Evolutionary conservation across 1,284 basidiomycete genomes (phyloP), one percentile per base, ranked within the genome.

Genomic region (Papiliotrema flavescens): DNA sequence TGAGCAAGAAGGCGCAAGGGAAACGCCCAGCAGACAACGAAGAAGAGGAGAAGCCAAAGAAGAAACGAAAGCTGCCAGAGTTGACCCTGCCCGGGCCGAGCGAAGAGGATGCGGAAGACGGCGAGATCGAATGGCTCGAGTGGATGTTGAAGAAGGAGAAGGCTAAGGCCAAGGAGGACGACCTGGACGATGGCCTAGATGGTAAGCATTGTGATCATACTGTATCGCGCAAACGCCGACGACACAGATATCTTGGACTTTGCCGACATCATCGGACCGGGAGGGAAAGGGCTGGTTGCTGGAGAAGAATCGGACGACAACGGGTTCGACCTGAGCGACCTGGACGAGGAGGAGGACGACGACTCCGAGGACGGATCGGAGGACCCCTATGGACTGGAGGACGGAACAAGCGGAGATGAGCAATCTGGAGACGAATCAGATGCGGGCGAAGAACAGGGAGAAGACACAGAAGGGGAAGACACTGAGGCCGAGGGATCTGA

Each of bases 51-150:
- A 34, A 47, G 19, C 23, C 20, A 24, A 53, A 53, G 40, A 53
- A 53, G 52, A 47, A 42, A n/a, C 34, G 24, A 23, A 55, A 54
- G 39, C 34, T 49, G 37, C 47, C 47, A 15, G 49, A 50, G 39
- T 24, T 55, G n/a, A 46, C 37, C 3, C 35, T 47, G 20, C 53
- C 53, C 15, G 46, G 46, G 2, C 13, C 52, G 5, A 36, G 20
- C 8, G 37, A 34, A 17, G 46, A 42, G 17, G 46, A 53, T 42
- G 52, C 20, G 22, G 52, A 53, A 17, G 52, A 90, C 64, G 79
- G 80, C 1, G 88, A 90, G 67, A 92, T 91, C 47, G 80, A 83
- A 1, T 85, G 87, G 78, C 78, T 92, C 13, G 90, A 92, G 72
- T 79, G 80, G 13, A 84, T 84, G 71, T 79, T 92, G 17, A 60